phyloP scores from a whole-genome alignment of 2,329 filamentous ascomycete species.

The Ophiostoma ips region DNA sequence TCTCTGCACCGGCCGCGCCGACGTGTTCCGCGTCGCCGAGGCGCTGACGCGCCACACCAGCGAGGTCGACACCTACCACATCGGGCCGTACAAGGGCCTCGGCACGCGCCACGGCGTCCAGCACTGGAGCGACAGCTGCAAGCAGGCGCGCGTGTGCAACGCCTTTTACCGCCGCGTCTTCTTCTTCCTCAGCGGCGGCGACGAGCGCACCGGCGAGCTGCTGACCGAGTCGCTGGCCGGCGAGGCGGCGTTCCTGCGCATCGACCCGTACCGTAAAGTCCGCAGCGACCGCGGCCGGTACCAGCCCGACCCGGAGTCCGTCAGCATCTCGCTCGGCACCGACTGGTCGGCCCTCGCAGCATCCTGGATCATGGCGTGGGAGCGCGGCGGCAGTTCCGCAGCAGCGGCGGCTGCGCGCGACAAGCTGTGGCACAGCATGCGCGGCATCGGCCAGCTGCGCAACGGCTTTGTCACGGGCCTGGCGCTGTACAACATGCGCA shows the following conservation, averaged over 20 bases:
- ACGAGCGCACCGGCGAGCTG: background rate
- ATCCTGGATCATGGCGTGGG: background rate
- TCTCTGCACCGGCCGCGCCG: background rate
- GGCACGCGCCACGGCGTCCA: background rate
- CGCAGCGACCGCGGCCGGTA: background rate
- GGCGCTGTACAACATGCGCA: background rate
- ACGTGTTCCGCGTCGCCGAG: background rate
- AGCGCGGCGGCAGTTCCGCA: background rate
- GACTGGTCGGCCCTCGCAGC: background rate
- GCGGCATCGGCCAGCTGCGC: background rate
- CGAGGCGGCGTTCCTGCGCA: background rate
- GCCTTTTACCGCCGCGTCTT: background rate
- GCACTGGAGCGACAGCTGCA: constrained; percentile 1
- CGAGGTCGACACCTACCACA: background rate
- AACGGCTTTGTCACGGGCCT: background rate
- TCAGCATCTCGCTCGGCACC: background rate
- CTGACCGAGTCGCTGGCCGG: background rate
- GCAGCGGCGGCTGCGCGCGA: background rate
- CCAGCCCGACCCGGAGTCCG: background rate
- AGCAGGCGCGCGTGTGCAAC: background rate
- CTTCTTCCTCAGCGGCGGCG: background rate
- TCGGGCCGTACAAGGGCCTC: background rate
- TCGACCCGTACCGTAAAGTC: background rate
- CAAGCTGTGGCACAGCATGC: background rate
- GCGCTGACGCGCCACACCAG: background rate